These are phyloP conservation scores for Xylaria arbuscula DNA, from an alignment of 2,329 filamentous ascomycete species.

Conservation along the genomic window DNA sequence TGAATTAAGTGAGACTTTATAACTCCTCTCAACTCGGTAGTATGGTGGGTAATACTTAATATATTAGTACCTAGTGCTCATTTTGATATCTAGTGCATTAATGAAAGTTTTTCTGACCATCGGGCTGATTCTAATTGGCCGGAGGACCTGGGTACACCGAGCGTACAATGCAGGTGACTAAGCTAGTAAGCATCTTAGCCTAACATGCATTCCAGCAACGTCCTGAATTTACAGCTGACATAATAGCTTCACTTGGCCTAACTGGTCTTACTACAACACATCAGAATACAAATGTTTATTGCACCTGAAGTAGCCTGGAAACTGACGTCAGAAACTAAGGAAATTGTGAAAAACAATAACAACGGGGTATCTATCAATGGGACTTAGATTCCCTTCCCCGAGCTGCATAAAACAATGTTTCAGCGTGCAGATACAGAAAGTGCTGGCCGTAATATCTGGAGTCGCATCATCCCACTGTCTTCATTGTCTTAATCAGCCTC, in stretches of 20 bases:
- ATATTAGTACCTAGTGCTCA: not conserved
- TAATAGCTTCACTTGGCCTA: not conserved
- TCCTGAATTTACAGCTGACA: not conserved
- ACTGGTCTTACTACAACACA: not conserved
- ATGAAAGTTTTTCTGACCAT: slow-evolving; percentile 27
- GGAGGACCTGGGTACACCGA: not conserved
- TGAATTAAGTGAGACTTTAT: too few species aligned
- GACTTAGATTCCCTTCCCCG: slow-evolving; percentile 4
- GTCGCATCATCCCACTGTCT: slow-evolving; percentile 2
- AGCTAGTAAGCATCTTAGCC: too few species aligned
- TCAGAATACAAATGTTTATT: not conserved
- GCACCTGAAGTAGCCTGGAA: not conserved
- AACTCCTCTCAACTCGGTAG: too few species aligned
- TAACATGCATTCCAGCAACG: too few species aligned
- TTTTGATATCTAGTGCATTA: not conserved
- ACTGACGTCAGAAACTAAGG: slow-evolving; percentile 8
- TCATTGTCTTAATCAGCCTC: not conserved
- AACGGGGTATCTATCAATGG: slow-evolving; percentile 31
- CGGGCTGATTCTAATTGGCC: slow-evolving; percentile 19
- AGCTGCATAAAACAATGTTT: not conserved
- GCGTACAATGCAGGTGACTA: not conserved
- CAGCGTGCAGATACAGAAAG: not conserved
- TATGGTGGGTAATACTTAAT: too few species aligned
- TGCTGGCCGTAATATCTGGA: not conserved
- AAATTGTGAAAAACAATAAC: slow-evolving; percentile 13